Evolutionary conservation across 208 protist genomes (phyloP), one percentile per base, ranked within the genome.

Genomic region (Eutreptiella sp.): DNA sequence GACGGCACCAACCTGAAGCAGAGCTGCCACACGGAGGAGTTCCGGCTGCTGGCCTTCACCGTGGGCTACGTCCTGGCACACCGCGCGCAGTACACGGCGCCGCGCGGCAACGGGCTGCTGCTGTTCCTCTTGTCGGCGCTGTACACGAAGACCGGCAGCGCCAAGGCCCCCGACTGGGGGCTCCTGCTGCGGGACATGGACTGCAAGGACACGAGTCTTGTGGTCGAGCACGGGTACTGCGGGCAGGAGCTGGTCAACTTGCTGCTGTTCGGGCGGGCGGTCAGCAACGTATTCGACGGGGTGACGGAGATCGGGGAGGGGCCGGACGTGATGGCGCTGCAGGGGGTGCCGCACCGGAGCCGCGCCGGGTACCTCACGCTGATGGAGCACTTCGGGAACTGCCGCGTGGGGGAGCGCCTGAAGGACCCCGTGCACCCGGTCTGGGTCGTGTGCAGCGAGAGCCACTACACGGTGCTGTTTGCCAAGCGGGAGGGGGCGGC

Each of bases 361-460:
- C 35, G 53, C 21, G 70, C 66, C 60, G 79, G 76, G 0, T 47
- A 73, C 29, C 43, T 78, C 16, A 64, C 72, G 43, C 38, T n/a
- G 24, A 38, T 58, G 0, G 64, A 78, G 48, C 26, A n/a, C 34
- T 19, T 28, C 9, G 28, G 28, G 11, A 19, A 38, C 34, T 19
- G 26, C 24, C n/a, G 23, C 1, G 63, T 59, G 57, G 55, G 60
- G 48, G 38, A 54, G 23, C 29, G 68, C 43, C 24, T n/a, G 3
- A 79, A 52, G 35, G 70, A 68, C 5, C 80, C 81, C 14, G 50
- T 33, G 1, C 61, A 72, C 32, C 75, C 85, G 7, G 80, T 83
- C 45, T 91, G 85, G 83, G 76, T 91, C 19, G n/a, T 91, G 9
- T 66, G 52, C 47, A 69, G 81, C 59, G 41, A 60, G 9, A 65